A percentile compares a stretch with the other conserved stretches of the same genome.
These are phyloP conservation scores for Cercospora nicotianae DNA, from an alignment of 2,329 filamentous ascomycete species.

Conservation along the genomic window DNA sequence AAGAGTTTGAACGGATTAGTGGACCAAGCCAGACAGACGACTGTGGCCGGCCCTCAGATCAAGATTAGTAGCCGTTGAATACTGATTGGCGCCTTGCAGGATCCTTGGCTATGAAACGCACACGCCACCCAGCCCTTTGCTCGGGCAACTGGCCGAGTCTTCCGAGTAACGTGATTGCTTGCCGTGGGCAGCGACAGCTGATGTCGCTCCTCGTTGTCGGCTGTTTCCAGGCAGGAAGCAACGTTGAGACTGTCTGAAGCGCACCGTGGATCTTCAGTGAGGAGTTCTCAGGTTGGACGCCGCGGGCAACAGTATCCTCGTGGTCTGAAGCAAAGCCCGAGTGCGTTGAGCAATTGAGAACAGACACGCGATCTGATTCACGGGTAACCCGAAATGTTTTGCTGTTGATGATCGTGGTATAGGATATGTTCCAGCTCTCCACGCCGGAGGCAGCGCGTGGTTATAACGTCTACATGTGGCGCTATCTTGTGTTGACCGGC, in stretches of 20 bases:
- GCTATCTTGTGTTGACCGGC: not conserved
- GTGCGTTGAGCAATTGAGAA: not conserved
- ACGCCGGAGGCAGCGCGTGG: slow-evolving; percentile 6
- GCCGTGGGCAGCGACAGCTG: not conserved
- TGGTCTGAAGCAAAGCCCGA: not conserved
- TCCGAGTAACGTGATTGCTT: slow-evolving; percentile 6
- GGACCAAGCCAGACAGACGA: slow-evolving; percentile 13
- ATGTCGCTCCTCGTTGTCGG: not conserved
- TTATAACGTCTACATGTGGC: slow-evolving; percentile 6
- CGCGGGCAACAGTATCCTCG: not conserved
- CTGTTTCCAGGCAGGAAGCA: not conserved
- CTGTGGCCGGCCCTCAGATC: not conserved
- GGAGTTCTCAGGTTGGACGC: not conserved
- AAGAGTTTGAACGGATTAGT: slow-evolving; percentile 4
- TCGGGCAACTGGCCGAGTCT: not conserved
- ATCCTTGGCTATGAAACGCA: slow-evolving; percentile 1
- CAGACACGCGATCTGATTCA: not conserved
- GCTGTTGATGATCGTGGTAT: not conserved
- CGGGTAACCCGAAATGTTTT: not conserved
- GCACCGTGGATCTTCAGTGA: not conserved
- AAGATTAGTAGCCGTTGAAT: slow-evolving; percentile 11
- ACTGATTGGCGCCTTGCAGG: slow-evolving; percentile 14
- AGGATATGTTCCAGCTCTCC: slow-evolving; percentile 4
- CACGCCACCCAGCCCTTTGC: not conserved
- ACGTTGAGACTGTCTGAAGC: slow-evolving; percentile 9